A percentile compares a stretch with the other conserved stretches of the same genome.
Conservation (phyloP, 108 stramenopile genomes). For the Licmophora abbreviata region DNA sequence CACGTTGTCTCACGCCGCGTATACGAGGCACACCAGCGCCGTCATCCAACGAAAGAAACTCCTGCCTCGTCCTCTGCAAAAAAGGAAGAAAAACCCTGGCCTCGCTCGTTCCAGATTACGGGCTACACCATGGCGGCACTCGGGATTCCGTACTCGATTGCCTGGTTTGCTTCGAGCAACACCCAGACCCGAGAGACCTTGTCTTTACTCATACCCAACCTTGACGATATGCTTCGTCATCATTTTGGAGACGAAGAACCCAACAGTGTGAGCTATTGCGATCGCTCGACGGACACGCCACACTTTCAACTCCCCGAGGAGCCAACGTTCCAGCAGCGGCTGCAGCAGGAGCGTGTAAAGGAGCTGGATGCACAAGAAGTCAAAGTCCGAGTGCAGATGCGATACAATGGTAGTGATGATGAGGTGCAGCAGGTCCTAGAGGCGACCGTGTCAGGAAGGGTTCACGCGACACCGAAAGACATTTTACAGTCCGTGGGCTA, state of each 20-base stretch:
- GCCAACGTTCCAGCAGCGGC: constrained; percentile 7
- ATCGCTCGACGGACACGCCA: background rate
- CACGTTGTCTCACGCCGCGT: too few species aligned
- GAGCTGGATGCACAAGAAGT: too few species aligned
- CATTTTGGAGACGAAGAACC: constrained; percentile 25
- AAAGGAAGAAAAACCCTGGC: constrained; percentile 24
- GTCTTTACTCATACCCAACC: too few species aligned
- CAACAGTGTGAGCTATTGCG: constrained; percentile 14
- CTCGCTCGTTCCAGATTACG: constrained; percentile 19
- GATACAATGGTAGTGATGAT: too few species aligned
- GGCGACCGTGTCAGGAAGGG: background rate
- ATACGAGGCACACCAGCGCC: too few species aligned
- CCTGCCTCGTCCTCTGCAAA: constrained; percentile 6
- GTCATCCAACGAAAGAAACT: too few species aligned
- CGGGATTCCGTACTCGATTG: constrained; percentile 14
- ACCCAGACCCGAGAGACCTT: constrained; percentile 15
- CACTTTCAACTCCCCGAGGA: constrained; percentile 21
- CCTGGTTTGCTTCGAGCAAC: constrained; percentile 23
- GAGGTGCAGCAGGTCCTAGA: constrained; percentile 9
- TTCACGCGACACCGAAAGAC: background rate
- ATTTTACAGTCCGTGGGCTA: too few species aligned
- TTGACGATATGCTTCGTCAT: constrained; percentile 15
- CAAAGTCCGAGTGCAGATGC: too few species aligned
- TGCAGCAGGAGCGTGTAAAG: constrained; percentile 17
- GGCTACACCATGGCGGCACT: constrained; percentile 16